phyloP scores from a whole-genome alignment of 2,329 filamentous ascomycete species.

The Fusarium falciforme region DNA sequence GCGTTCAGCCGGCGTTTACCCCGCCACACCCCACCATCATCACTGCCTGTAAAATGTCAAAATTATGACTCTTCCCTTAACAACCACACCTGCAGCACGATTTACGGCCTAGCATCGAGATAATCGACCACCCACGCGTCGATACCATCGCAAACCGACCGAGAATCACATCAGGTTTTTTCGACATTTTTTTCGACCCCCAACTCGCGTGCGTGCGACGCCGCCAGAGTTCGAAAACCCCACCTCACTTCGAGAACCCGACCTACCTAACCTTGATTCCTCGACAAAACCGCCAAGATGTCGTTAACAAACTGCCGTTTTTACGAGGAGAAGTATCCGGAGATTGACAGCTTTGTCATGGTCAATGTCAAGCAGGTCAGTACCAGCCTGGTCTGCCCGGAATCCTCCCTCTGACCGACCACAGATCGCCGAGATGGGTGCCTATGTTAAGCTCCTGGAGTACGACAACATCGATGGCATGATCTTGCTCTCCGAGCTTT shows the following conservation, averaged over 20 bases:
- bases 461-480: constrained; percentile 99
- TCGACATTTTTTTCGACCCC: constrained; percentile 10
- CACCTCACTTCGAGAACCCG: constrained; percentile 43
- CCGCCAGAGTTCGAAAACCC: constrained; percentile 46
- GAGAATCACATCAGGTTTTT: constrained; percentile 16
- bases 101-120: constrained; percentile 38
- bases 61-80: constrained; percentile 55
- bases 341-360: constrained; percentile 99
- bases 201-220: constrained; percentile 39
- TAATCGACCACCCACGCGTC: constrained; percentile 19
- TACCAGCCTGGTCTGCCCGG: constrained; percentile 26
- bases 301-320: constrained; percentile 97
- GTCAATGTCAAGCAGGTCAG: constrained; percentile 97
- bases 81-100: constrained; percentile 39
- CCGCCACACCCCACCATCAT: constrained; percentile 56
- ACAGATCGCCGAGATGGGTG: constrained; percentile 99
- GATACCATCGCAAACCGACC: constrained; percentile 2
- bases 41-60: constrained; percentile 55
- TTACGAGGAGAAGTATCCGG: constrained; percentile 93
- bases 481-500: constrained; percentile 98
- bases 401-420: constrained; percentile 33
- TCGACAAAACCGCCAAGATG: constrained; percentile 72
- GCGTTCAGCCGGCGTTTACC: constrained; percentile 32
- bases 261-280: constrained; percentile 32
- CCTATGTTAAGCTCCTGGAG: constrained; percentile 98